Base-by-base conservation (phyloP, 2,329 filamentous ascomycete genomes). In the Epichloe elymi region DNA sequence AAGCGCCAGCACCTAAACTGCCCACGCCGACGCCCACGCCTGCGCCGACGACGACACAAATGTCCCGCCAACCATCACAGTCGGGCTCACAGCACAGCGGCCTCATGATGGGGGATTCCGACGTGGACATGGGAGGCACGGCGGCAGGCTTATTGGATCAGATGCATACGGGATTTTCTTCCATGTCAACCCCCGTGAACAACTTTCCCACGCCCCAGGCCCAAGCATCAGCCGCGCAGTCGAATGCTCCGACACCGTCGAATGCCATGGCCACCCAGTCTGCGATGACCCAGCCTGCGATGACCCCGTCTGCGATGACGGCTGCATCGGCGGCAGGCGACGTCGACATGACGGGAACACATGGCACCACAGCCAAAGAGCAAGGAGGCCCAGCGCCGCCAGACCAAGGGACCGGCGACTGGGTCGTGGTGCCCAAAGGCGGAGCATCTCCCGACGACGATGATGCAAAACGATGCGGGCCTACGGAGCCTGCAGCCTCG, bases 401-500 rank as follows among this genome's bases (percentile, higher is more conserved):
- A 11, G 73, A 74, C 50, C 72, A 76, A 51, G 71, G 70, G 4
- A 74, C 73, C 1, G 75, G 78, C 33, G 86, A 89, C 56, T 89
- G 85, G 85, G 82, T 88, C 3, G 82, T 89, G 52, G 79, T 89
- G 33, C 79, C 82, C 51, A 83, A 85, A 56, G 79, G 78, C 45
- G 75, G 73, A 23, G 69, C 69, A 40, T 73, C 69, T 57, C 67
- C 70, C 38, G 66, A 69, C 42, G 63, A 64, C 39, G 63, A 58
- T 40, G 26, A 11, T 6, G 52, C 56, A 23, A 37, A 35, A 44
- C 30, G 55, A 42, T 48, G 54, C 12, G 38, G 53, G 8, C 15
- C 48, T 5, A 23, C 50, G 4, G 42, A 51, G 4, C 6, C 37
- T 5, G 42, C 51, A 19, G 45, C 46, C 11, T 12, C 50, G n/a